Evolutionary conservation across 1,139 yeast species (phyloP), one percentile per base, ranked within the genome.

Genomic region (Pneumocystis wakefieldiae): DNA sequence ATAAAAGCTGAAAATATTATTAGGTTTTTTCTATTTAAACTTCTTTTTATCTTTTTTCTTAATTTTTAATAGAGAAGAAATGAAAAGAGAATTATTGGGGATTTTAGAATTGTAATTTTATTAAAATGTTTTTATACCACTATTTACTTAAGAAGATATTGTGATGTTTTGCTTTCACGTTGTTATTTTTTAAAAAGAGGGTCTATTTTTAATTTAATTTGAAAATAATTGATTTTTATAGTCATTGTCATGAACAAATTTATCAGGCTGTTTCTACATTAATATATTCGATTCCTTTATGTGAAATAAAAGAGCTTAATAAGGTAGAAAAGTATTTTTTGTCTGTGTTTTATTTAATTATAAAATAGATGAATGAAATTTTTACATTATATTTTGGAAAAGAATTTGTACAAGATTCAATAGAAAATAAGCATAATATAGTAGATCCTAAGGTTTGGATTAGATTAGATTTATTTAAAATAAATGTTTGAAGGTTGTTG

Each of bases 1-100:
- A 89, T 90, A 65, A 76, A 95, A 62, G 95, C 89, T 2, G 96
- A 90, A 69, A 87, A 87, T 70, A 82, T 90, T 65, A 87, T 91
- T 36, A 48, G 55, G 55, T 48, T 48, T 48, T 48, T 19, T 19
- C 24, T 15, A 1, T 10, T 48, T 12, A 2, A 24, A 24, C 6
- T 41, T 41, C 2, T 12, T 48, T 48, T 48, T 1, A 32, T 32
- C 7, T 24, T 48, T 48, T 24, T 48, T 48, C 17, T 48, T 19
- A 42, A 24, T 48, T 24, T 24, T 48, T 48, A 19, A 10, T 24
- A 80, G 92, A 42, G 95, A 88, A 69, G 97, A 91, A 71, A 83
- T 88, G 60, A 83, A 86, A 70, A 82, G 87, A 29, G 97, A 91
- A 73, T 76, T 91, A 29, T 77, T 89, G 64, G 97, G 91, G 73